A percentile compares a stretch with the other conserved stretches of the same genome.
Conservation (phyloP, 345 rosid species). For the Boechera stricta region DNA sequence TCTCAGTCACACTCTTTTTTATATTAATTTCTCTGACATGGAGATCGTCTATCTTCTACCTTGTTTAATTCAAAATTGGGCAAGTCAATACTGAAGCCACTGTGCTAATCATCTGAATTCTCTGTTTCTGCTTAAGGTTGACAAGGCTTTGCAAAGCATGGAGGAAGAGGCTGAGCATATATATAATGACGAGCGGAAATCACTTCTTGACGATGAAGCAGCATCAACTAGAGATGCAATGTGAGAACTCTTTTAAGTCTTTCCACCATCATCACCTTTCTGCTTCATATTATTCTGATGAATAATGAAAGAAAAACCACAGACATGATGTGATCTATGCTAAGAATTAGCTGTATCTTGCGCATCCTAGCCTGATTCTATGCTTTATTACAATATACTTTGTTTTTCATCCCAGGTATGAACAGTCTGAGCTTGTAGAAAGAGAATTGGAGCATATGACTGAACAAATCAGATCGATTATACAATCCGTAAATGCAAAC, state of each 20-base stretch:
- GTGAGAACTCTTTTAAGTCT: slow-evolving; percentile 55
- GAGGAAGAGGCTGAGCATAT: slow-evolving; percentile 95
- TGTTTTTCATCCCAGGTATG: slow-evolving; percentile 67
- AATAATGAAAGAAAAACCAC: slow-evolving; percentile 7
- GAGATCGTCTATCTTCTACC: background rate
- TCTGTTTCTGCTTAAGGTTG: slow-evolving; percentile 59
- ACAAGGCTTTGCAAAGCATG: slow-evolving; percentile 84
- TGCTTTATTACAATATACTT: background rate
- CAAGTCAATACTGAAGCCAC: background rate
- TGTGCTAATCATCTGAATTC: slow-evolving; percentile 3
- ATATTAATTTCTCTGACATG: background rate
- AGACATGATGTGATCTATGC: background rate
- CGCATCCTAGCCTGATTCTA: background rate
- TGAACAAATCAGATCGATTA: slow-evolving; percentile 84
- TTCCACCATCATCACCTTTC: slow-evolving; percentile 1
- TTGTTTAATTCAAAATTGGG: background rate
- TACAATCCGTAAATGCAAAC: slow-evolving; percentile 77
- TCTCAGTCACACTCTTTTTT: background rate
- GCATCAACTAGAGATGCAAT: slow-evolving; percentile 97
- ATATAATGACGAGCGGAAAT: slow-evolving; percentile 79
- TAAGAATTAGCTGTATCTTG: background rate
- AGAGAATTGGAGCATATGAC: slow-evolving; percentile 96
- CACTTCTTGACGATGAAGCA: slow-evolving; percentile 92
- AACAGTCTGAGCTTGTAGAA: slow-evolving; percentile 87
- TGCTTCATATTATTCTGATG: slow-evolving; percentile 6